Evolutionary conservation across 768 basidiomycete species (phyloP), one percentile per base, ranked within the genome.

Genomic region (Psilocybe subaeruginosa): DNA sequence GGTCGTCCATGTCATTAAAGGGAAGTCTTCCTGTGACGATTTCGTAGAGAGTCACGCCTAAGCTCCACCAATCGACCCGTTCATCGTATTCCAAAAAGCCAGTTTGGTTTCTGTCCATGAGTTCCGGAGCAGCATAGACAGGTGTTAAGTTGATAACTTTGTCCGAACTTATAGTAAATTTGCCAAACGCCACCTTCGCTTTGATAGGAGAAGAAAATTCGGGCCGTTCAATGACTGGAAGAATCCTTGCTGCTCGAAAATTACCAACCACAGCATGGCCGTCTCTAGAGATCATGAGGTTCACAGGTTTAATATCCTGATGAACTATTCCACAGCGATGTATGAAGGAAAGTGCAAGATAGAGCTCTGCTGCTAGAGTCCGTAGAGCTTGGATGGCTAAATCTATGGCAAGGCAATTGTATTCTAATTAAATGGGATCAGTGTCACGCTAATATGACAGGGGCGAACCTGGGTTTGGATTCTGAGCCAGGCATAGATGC

Each of bases 231-330:
- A 39, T 16, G 33, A 54, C 54, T 43, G 68, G 73, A 50, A 75
- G 66, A 33, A 66, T 61, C 4, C 66, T 70, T 4, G 88, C 85
- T 39, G 86, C 83, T 14, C 86, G 85, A 70, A 89, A 87, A 66
- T 89, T 85, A 6, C 85, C 83, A 27, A 90, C 87, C 64, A 88
- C 80, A 16, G 73, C 73, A 50, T 80, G 79, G 16, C 82, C 82
- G 46, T 80, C 72, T 11, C 72, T 71, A 14, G 81, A 80, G 62
- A 85, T 76, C 58, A 89, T 77, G 27, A 91, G 76, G 69, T 89
- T 91, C 56, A 80, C 78, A 2, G 88, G 88, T 65, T 88, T 89
- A 73, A 91, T 83, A 66, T 89, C 87, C 43, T 86, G 84, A 65
- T 90, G 88, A 41, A 89, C 84, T 68, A 89, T 85, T 27, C 88